Conservation (phyloP, 768 basidiomycete genomes). For the Termitomyces sp. region DNA sequence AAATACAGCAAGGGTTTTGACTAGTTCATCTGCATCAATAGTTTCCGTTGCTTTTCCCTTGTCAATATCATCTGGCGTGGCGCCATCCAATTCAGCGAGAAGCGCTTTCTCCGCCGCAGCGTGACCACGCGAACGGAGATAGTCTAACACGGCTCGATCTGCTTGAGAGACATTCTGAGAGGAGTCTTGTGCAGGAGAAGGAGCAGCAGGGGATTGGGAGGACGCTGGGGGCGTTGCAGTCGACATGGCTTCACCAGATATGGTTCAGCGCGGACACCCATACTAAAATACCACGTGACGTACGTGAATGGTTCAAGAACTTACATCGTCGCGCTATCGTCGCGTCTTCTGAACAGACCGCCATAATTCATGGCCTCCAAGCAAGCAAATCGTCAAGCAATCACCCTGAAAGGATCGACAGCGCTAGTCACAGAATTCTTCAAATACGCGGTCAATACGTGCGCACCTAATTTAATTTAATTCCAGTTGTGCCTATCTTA, state of each 20-base stretch:
- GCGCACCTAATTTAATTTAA: conserved; percentile 26
- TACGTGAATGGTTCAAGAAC: conserved; percentile 15
- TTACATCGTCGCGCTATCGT: background rate
- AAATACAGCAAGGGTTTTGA: conserved; percentile 60
- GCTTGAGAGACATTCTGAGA: conserved; percentile 32
- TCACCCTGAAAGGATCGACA: conserved; percentile 95
- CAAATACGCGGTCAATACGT: conserved; percentile 99
- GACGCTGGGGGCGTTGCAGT: conserved; percentile 45
- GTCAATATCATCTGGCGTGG: conserved; percentile 43
- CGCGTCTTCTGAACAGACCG: conserved; percentile 10
- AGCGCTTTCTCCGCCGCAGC: conserved; percentile 46
- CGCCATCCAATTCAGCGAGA: conserved; percentile 39
- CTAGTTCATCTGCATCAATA: conserved; percentile 45
- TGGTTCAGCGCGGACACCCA: background rate
- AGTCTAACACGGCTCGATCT: conserved; percentile 45
- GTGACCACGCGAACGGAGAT: conserved; percentile 48
- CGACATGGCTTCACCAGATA: conserved; percentile 17
- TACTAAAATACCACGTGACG: conserved; percentile 26
- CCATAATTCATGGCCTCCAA: conserved; percentile 35
- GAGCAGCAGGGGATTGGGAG: conserved; percentile 44
- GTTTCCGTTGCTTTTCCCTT: conserved; percentile 41
- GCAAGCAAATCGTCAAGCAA: conserved; percentile 66
- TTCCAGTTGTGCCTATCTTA: background rate
- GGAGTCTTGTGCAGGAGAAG: conserved; percentile 42
- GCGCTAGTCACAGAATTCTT: conserved; percentile 97